A percentile compares a stretch with the other conserved stretches of the same genome.
Conservation (phyloP, 345 rosid genomes). For the Gossypium thurberi region DNA sequence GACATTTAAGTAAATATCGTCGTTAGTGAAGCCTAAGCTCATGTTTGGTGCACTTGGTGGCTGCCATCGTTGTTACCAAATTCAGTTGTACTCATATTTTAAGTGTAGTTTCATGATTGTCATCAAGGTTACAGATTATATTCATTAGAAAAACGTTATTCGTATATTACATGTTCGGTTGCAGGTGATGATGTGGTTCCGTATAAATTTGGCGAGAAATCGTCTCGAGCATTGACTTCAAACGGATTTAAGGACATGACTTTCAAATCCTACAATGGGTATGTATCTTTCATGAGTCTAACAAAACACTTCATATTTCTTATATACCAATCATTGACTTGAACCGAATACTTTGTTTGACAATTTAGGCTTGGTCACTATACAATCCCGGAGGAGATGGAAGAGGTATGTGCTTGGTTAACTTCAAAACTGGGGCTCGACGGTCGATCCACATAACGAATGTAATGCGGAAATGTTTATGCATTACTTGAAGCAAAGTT, state of each 20-base stretch:
- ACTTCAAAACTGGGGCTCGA: slow-evolving; percentile 60
- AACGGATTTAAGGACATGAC: slow-evolving; percentile 59
- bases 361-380: slow-evolving; percentile 75
- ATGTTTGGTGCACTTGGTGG: not conserved
- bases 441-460: slow-evolving; percentile 26
- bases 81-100: not conserved
- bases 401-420: slow-evolving; percentile 74
- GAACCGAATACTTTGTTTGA: slow-evolving; percentile 2
- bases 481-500: slow-evolving; percentile 11
- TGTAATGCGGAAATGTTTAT: not conserved
- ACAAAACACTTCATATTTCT: not conserved
- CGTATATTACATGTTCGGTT: slow-evolving; percentile 17
- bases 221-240: slow-evolving; percentile 47
- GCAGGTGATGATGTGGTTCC: slow-evolving; percentile 91
- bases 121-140: not conserved
- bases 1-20: not conserved
- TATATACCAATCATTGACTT: not conserved
- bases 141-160: not conserved
- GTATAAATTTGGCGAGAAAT: slow-evolving; percentile 79
- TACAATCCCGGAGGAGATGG: slow-evolving; percentile 88
- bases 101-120: not conserved
- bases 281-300: slow-evolving; percentile 9
- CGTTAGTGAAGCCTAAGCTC: not conserved
- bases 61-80: not conserved
- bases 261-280: slow-evolving; percentile 74